These are phyloP conservation scores for Saturnispora bothae DNA, from an alignment of 805 yeast species.

Conservation along the genomic window DNA sequence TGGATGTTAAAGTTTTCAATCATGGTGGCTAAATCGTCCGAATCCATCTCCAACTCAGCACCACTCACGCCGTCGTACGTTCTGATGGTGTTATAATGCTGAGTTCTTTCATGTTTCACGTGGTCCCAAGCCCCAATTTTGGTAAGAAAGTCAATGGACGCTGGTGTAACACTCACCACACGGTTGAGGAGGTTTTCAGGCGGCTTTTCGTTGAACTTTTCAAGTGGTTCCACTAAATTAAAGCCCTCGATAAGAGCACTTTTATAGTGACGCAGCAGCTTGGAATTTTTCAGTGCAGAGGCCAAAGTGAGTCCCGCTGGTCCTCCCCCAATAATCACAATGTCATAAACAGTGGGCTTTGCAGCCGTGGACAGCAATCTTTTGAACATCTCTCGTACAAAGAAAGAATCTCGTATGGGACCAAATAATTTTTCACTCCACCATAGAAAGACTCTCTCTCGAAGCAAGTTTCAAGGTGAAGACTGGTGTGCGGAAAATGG, in stretches of 20 bases:
- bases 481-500: no score
- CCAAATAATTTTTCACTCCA: no score
- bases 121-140: conserved; percentile 69
- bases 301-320: conserved; percentile 91
- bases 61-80: conserved; percentile 81
- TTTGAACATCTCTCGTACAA: conserved; percentile 19
- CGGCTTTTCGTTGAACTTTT: conserved; percentile 34
- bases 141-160: conserved; percentile 53
- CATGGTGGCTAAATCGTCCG: conserved; percentile 67
- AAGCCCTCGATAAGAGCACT: conserved; percentile 70
- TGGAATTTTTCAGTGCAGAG: conserved; percentile 66
- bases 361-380: conserved; percentile 19
- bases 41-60: conserved; percentile 63
- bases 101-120: conserved; percentile 59
- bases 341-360: conserved; percentile 35
- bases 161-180: conserved; percentile 79
- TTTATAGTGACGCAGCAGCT: conserved; percentile 45
- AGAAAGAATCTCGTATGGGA: no score
- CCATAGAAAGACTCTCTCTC: no score
- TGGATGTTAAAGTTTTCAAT: conserved; percentile 81
- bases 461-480: no score
- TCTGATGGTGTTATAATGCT: conserved; percentile 68
- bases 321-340: conserved; percentile 91
- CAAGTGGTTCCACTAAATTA: conserved; percentile 38
- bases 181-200: conserved; percentile 60